Evolutionary conservation across 345 rosid species (phyloP), one percentile per base, ranked within the genome.

Genomic region (Salix suchowensis): DNA sequence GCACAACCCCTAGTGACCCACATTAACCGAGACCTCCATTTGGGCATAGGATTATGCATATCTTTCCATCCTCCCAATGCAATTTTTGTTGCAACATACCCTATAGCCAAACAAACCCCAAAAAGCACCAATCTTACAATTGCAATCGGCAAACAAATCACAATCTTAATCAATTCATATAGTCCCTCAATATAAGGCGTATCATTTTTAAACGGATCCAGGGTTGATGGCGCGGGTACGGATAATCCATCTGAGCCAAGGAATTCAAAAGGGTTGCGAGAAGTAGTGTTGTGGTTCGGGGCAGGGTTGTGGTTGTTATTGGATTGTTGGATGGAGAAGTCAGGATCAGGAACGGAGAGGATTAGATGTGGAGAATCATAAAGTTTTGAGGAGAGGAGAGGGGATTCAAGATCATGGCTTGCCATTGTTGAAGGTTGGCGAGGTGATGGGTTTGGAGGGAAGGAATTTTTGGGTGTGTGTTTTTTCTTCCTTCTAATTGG

Each of bases 51-150:
- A 19, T 90, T 88, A 55, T 91, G 89, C 86, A 78, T 88, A 77
- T 96, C 99, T 72, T 88, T 87, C 98, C 99, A 96, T 1, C 99
- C 94, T 28, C 50, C 58, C 18, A 96, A 88, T 0, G 99, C 98
- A 68, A 91, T 67, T 74, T 74, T 88, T 21, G 99, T 96, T n/a
- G 90, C 96, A 10, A 88, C 2, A 79, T 83, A 96, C 18, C 99
- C 98, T 36, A 92, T 46, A 36, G 66, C 77, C 85, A 93, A 85
- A 78, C 88, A 87, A 69, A 75, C 50, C 54, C 89, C 97, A 73
- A 96, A 96, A 15, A 96, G 71, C 42, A 90, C 85, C 34, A 96
- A 79, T 65, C 99, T 85, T 28, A 74, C 78, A 65, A 83, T 69
- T 28, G 87, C 97, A 82, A 96, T 80, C 16, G 99, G 99, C 23